These are phyloP conservation scores for Chlorella sp. DNA, from an alignment of 139 green algal species.

Conservation along the genomic window DNA sequence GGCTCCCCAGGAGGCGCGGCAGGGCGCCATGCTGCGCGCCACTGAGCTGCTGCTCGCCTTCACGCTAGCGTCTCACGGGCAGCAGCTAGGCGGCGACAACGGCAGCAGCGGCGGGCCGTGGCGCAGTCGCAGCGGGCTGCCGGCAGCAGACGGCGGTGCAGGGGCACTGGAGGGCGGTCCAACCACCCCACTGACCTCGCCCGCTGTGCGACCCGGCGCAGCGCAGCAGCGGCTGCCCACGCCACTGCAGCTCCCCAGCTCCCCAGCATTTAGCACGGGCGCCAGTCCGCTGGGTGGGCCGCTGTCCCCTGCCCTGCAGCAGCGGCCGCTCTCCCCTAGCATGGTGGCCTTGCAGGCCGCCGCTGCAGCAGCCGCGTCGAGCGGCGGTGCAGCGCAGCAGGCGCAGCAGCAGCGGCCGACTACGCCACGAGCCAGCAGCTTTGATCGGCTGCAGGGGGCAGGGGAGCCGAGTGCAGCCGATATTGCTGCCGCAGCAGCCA, in stretches of 20 bases:
- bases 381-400: background rate
- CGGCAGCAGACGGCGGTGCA: background rate
- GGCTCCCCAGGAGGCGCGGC: slow-evolving; percentile 24
- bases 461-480: background rate
- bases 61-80: background rate
- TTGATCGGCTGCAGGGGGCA: background rate
- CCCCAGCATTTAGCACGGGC: background rate
- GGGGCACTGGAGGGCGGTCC: background rate
- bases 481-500: background rate
- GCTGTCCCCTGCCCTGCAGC: slow-evolving; percentile 11
- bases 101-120: background rate
- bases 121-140: background rate
- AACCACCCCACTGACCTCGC: no score
- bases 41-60: slow-evolving; percentile 34
- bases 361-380: background rate
- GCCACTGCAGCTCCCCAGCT: slow-evolving; percentile 7
- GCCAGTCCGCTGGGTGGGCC: background rate
- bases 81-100: background rate
- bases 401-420: slow-evolving; percentile 1
- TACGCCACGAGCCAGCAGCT: slow-evolving; percentile 9
- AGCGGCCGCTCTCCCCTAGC: slow-evolving; percentile 24
- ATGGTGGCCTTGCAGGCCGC: slow-evolving; percentile 13
- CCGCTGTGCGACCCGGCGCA: background rate
- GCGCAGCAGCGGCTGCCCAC: background rate
- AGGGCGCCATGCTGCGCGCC: slow-evolving; percentile 38